Percentiles rank a stretch among this genome's conserved stretches.
These are phyloP conservation scores for Poa pratensis DNA, from an alignment of 176 grass and related monocot species.

Conservation along the genomic window DNA sequence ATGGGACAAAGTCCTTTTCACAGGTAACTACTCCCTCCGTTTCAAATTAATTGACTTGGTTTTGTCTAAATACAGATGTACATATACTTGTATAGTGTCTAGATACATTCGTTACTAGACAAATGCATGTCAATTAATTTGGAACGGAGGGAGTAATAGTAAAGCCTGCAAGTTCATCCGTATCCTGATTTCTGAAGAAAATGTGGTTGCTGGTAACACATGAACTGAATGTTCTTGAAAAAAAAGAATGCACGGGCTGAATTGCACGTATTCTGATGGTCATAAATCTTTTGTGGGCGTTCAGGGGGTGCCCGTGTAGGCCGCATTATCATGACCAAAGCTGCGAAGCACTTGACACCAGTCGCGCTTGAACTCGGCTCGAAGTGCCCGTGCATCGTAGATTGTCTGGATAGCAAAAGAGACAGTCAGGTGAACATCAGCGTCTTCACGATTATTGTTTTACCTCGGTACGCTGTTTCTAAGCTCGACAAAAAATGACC, in stretches of 20 bases:
- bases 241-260: not conserved
- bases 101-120: too few relatives aligned
- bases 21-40: too few relatives aligned
- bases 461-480: not conserved
- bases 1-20: conserved; percentile 97
- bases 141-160: too few relatives aligned
- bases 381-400: conserved; percentile 88
- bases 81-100: too few relatives aligned
- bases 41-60: too few relatives aligned
- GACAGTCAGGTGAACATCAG: conserved; percentile 42
- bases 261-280: not conserved
- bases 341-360: conserved; percentile 82
- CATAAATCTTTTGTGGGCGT: not conserved
- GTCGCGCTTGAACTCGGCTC: conserved; percentile 78
- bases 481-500: not conserved
- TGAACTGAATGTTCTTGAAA: not conserved
- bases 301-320: conserved; percentile 67
- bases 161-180: not conserved
- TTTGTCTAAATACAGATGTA: too few relatives aligned
- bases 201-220: not conserved
- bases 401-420: conserved; percentile 49
- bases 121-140: too few relatives aligned
- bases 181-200: not conserved
- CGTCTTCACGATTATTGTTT: not conserved
- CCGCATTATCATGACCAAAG: conserved; percentile 71